These are phyloP conservation scores for Oryza brachyantha DNA, from an alignment of 176 grass and related monocot species.

Conservation along the genomic window DNA sequence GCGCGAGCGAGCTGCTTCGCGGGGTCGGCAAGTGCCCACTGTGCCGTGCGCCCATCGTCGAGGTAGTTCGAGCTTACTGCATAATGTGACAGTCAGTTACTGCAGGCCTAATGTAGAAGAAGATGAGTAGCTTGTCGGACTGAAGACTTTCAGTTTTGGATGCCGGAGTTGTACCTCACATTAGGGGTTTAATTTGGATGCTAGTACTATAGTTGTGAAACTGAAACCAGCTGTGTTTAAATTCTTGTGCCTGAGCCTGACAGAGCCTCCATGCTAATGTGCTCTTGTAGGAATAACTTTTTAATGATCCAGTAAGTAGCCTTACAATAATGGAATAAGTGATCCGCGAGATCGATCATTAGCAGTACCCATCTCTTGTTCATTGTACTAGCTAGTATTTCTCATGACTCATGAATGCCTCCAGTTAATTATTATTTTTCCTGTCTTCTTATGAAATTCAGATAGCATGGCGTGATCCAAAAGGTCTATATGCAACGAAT, in stretches of 20 bases:
- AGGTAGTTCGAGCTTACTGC: constrained; percentile 80
- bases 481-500: not conserved
- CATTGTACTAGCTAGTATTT: not conserved
- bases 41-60: constrained; percentile 83
- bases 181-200: not conserved
- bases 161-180: not conserved
- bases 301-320: not conserved
- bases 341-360: not conserved
- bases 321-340: constrained; percentile 27
- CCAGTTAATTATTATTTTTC: not conserved
- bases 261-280: constrained; percentile 19
- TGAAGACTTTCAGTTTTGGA: constrained; percentile 15
- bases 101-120: constrained; percentile 1
- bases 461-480: too few species aligned
- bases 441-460: too few species aligned
- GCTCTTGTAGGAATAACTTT: not conserved
- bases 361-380: not conserved
- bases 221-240: not conserved
- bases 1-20: constrained; percentile 59
- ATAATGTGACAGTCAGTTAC: constrained; percentile 42
- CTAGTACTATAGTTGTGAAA: not conserved
- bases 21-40: constrained; percentile 73
- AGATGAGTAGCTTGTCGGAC: not conserved
- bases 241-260: constrained; percentile 7
- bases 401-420: not conserved